A percentile compares a stretch with the other conserved stretches of the same genome.
Evolutionary conservation across 202 grass and related monocot genomes (phyloP).

Genomic region (Dendrocalamus latiflorus): DNA sequence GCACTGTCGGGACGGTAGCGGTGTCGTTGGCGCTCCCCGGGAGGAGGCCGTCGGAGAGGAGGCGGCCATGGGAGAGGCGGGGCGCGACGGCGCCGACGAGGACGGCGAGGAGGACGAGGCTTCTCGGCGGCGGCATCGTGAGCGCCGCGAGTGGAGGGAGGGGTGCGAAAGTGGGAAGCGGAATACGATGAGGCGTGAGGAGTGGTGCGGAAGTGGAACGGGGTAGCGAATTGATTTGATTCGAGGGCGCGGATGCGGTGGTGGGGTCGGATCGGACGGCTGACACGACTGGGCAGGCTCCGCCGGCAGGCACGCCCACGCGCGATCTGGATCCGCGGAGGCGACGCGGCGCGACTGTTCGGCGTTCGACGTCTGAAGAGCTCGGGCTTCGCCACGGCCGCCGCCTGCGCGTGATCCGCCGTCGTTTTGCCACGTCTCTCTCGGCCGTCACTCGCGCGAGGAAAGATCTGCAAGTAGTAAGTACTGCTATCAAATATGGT

Average conservation of each 20-base stretch:
- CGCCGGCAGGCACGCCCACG: neutral
- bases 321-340: neutral
- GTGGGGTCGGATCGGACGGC: neutral
- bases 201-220: neutral
- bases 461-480: too few relatives aligned
- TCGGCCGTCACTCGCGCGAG: too few relatives aligned
- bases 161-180: neutral
- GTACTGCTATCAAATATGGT: too few relatives aligned
- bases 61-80: neutral
- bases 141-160: neutral
- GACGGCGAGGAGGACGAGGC: neutral
- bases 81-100: neutral
- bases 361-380: too few relatives aligned
- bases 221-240: too few relatives aligned
- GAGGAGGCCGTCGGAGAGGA: neutral
- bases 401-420: too few relatives aligned
- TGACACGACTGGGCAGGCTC: too few relatives aligned
- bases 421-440: too few relatives aligned
- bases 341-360: too few relatives aligned
- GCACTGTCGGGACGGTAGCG: neutral
- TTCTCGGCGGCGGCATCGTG: neutral
- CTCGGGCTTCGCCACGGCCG: too few relatives aligned
- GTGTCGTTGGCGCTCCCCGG: neutral
- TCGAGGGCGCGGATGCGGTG: neutral
- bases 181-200: too few relatives aligned